Percentiles rank a stretch among this genome's conserved stretches.
phyloP scores from a whole-genome alignment of 2,329 filamentous ascomycete species.

The Pseudopithomyces chartarum region DNA sequence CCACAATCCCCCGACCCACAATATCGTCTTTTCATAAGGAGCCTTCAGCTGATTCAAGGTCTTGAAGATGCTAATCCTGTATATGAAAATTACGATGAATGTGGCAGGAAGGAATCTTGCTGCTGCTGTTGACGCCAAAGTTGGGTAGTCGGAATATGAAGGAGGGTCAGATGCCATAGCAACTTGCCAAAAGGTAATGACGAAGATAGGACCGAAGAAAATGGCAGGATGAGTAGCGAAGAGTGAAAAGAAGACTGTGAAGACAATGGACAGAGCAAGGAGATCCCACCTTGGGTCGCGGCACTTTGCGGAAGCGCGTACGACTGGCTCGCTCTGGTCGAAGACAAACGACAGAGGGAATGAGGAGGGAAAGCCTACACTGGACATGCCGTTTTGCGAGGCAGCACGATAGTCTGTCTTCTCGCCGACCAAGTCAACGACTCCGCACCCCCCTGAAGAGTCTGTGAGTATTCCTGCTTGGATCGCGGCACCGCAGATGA shows the following conservation, averaged over 20 bases:
- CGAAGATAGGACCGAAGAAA: conserved; percentile 38
- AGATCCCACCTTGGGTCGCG: conserved; percentile 41
- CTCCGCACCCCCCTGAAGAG: conserved; percentile 39
- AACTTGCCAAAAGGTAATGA: conserved; percentile 41
- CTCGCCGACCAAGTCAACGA: conserved; percentile 33
- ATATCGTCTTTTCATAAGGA: conserved; percentile 43
- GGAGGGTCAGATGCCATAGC: conserved; percentile 45
- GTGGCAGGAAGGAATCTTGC: conserved; percentile 41
- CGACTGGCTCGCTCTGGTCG: conserved; percentile 18
- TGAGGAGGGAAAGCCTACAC: conserved; percentile 37
- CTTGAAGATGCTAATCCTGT: conserved; percentile 31
- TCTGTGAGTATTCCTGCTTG: conserved; percentile 40
- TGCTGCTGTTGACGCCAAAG: conserved; percentile 36
- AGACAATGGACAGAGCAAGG: conserved; percentile 38
- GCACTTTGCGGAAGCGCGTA: conserved; percentile 27
- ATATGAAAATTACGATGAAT: conserved; percentile 36
- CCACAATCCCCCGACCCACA: conserved; percentile 45
- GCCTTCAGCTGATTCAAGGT: conserved; percentile 35
- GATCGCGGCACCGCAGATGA: conserved; percentile 44
- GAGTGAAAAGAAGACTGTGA: conserved; percentile 36
- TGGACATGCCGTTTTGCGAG: conserved; percentile 37
- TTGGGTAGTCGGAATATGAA: conserved; percentile 32
- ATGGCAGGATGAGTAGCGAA: conserved; percentile 35
- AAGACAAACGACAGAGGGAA: conserved; percentile 44
- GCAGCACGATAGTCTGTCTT: conserved; percentile 25